phyloP scores from a whole-genome alignment of 306 rosid genomes.

The Ochetophila trinervis region DNA sequence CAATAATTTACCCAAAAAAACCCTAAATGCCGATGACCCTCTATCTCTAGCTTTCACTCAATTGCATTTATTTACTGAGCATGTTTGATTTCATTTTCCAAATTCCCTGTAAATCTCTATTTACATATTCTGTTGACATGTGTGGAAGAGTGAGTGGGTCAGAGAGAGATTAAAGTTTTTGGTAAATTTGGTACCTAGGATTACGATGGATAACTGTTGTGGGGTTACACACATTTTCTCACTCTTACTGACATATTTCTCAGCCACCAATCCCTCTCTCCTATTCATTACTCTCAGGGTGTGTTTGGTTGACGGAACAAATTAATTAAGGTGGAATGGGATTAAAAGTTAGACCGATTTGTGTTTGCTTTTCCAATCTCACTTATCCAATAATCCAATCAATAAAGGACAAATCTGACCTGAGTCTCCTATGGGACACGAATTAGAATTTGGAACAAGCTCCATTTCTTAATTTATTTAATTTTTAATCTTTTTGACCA shows the following conservation, averaged over 20 bases:
- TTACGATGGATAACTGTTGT: conserved; percentile 67
- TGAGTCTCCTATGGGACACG: too few relatives aligned
- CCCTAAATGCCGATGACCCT: conserved; percentile 5
- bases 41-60: conserved; percentile 19
- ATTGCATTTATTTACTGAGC: conserved; percentile 26
- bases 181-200: conserved; percentile 61
- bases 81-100: conserved; percentile 26
- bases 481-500: too few relatives aligned
- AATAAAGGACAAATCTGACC: too few relatives aligned
- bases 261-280: conserved; percentile 32
- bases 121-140: conserved; percentile 41
- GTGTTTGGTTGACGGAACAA: too few relatives aligned
- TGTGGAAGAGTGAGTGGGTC: conserved; percentile 38
- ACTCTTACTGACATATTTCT: conserved; percentile 34
- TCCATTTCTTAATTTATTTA: too few relatives aligned
- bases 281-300: conserved; percentile 27
- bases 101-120: conserved; percentile 27
- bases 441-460: too few relatives aligned
- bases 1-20: neutral
- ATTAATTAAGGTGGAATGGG: too few relatives aligned
- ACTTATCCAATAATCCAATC: too few relatives aligned
- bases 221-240: conserved; percentile 20
- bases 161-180: conserved; percentile 41
- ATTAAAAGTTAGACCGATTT: too few relatives aligned
- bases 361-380: too few relatives aligned